These are phyloP conservation scores for Mucor mucedo DNA, from an alignment of 371 early-diverging fungal species.

Conservation along the genomic window DNA sequence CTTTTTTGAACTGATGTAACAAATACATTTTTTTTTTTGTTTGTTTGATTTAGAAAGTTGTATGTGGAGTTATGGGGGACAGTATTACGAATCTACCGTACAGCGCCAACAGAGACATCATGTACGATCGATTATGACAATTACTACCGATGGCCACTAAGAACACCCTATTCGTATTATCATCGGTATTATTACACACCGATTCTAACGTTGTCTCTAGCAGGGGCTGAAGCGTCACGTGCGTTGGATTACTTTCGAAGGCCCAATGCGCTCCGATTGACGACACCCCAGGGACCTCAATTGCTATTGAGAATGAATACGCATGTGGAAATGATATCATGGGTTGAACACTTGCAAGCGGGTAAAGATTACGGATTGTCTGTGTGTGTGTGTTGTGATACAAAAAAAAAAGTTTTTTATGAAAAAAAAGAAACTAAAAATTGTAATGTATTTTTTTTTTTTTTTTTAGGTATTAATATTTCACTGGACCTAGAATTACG, in stretches of 20 bases:
- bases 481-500: slow-evolving; percentile 48
- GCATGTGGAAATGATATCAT: slow-evolving; percentile 50
- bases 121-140: not conserved
- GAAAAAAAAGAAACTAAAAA: too few species aligned
- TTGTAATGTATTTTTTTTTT: slow-evolving; percentile 9
- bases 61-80: slow-evolving; percentile 57
- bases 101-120: slow-evolving; percentile 27
- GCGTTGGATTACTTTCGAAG: slow-evolving; percentile 53
- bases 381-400: too few species aligned
- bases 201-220: slow-evolving; percentile 35
- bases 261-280: slow-evolving; percentile 44
- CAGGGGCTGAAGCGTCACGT: slow-evolving; percentile 48
- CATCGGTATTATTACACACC: slow-evolving; percentile 40
- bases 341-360: slow-evolving; percentile 58
- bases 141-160: slow-evolving; percentile 23
- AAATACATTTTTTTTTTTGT: too few species aligned
- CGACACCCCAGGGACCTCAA: slow-evolving; percentile 47
- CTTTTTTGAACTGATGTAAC: too few species aligned
- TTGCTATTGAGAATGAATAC: slow-evolving; percentile 40
- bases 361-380: slow-evolving; percentile 30
- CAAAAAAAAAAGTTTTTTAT: slow-evolving; percentile 3
- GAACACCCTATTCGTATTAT: slow-evolving; percentile 31
- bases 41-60: too few species aligned
- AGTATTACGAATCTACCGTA: slow-evolving; percentile 40
- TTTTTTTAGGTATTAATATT: slow-evolving; percentile 44